Evolutionary conservation across 1,284 basidiomycete species (phyloP).

Genomic region (Leccinum solheimii): DNA sequence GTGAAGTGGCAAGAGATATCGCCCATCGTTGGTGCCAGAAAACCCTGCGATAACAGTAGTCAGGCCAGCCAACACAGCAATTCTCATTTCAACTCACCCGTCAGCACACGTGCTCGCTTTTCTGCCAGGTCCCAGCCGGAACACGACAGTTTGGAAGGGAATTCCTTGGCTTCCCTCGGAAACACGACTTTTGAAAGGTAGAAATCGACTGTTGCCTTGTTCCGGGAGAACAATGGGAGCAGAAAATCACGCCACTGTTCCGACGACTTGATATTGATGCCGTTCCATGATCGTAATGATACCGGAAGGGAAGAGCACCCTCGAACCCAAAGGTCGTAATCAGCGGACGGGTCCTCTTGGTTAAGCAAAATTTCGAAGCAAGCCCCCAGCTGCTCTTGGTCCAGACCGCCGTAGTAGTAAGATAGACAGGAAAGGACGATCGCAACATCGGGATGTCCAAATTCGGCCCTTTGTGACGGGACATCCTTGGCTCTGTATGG

Average conservation of each 20-base stretch:
- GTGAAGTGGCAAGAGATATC: background rate
- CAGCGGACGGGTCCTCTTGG: slow-evolving; percentile 44
- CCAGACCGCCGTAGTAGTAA: slow-evolving; percentile 54
- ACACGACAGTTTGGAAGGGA: slow-evolving; percentile 46
- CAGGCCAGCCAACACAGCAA: background rate
- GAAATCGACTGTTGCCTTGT: slow-evolving; percentile 45
- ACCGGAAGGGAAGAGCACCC: slow-evolving; percentile 29
- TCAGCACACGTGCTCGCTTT: slow-evolving; percentile 30
- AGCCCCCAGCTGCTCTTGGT: slow-evolving; percentile 37
- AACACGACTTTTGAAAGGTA: slow-evolving; percentile 40
- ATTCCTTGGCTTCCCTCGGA: slow-evolving; percentile 43
- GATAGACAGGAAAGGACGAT: slow-evolving; percentile 50
- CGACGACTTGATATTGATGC: slow-evolving; percentile 45
- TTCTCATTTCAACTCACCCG: slow-evolving; percentile 17
- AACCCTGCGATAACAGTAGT: background rate
- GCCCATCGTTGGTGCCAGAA: background rate
- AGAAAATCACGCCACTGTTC: slow-evolving; percentile 36
- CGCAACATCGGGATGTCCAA: slow-evolving; percentile 55
- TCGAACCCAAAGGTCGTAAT: slow-evolving; percentile 46
- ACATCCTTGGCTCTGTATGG: slow-evolving; percentile 56
- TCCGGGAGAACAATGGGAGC: slow-evolving; percentile 35
- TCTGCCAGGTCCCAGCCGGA: slow-evolving; percentile 57
- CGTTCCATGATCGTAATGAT: slow-evolving; percentile 34
- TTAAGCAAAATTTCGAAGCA: slow-evolving; percentile 45
- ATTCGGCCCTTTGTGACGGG: slow-evolving; percentile 50